Evolutionary conservation across 1,139 yeast species (phyloP).

Genomic region (Yamadazyma diddensiae): DNA sequence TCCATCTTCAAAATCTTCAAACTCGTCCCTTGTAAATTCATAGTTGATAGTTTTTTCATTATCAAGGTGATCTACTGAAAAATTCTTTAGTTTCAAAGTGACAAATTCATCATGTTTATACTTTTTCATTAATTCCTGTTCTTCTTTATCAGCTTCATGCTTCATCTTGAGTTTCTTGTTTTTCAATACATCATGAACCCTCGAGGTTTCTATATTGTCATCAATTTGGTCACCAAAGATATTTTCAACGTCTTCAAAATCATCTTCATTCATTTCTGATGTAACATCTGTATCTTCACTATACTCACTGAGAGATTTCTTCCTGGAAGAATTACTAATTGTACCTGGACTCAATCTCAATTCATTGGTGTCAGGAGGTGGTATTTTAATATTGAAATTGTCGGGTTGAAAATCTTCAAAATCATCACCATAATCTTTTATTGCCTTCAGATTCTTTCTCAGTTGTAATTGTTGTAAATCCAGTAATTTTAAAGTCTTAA

Average conservation of each 20-base stretch:
- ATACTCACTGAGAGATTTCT: slow-evolving; percentile 30
- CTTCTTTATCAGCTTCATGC: slow-evolving; percentile 36
- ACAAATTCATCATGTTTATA: slow-evolving; percentile 19
- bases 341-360: slow-evolving; percentile 12
- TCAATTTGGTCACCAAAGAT: slow-evolving; percentile 26
- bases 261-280: slow-evolving; percentile 39
- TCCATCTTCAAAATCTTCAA: slow-evolving; percentile 41
- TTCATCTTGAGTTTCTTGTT: slow-evolving; percentile 27
- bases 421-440: slow-evolving; percentile 14
- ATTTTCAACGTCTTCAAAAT: slow-evolving; percentile 40
- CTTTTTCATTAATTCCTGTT: slow-evolving; percentile 24
- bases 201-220: slow-evolving; percentile 3
- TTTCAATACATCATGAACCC: slow-evolving; percentile 20
- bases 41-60: slow-evolving; percentile 35
- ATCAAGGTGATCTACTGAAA: slow-evolving; percentile 28
- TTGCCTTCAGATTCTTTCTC: background rate
- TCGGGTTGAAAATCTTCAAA: slow-evolving; percentile 8
- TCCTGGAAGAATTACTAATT: slow-evolving; percentile 11
- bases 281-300: slow-evolving; percentile 44
- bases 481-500: slow-evolving; percentile 23
- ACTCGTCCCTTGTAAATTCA: slow-evolving; percentile 38
- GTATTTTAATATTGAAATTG: slow-evolving; percentile 11
- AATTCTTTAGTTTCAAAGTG: slow-evolving; percentile 33
- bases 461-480: slow-evolving; percentile 14
- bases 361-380: slow-evolving; percentile 4